phyloP scores from a whole-genome alignment of 179 eudicot genomes.

The Drosera spatulata region DNA sequence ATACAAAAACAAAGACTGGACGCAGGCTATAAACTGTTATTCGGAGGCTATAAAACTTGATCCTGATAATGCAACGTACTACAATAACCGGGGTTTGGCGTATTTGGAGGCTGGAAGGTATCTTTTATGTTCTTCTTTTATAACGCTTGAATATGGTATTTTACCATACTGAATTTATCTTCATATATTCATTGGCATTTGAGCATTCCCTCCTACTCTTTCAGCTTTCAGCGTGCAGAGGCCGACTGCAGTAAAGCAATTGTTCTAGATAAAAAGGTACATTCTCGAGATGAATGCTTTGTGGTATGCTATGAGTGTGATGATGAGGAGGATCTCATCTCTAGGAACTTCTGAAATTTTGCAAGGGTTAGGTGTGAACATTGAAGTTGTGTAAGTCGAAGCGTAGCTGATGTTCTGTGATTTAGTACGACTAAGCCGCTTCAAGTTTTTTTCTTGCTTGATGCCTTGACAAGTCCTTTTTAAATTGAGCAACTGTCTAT shows the following conservation, averaged over 20 bases:
- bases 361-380: too few species aligned
- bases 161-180: slow-evolving; percentile 3
- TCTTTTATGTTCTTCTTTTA: slow-evolving; percentile 1
- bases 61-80: slow-evolving; percentile 68
- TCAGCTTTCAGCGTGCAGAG: slow-evolving; percentile 77
- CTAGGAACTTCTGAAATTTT: too few species aligned
- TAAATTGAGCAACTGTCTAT: too few species aligned
- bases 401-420: too few species aligned
- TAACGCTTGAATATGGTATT: neutral
- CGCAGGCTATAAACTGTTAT: slow-evolving; percentile 63
- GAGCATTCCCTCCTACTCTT: slow-evolving; percentile 7
- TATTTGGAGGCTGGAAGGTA: slow-evolving; percentile 75
- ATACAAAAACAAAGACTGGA: slow-evolving; percentile 79
- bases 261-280: slow-evolving; percentile 81
- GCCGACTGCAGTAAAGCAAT: slow-evolving; percentile 78
- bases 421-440: too few species aligned
- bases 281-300: neutral
- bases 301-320: neutral
- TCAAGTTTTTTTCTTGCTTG: too few species aligned
- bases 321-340: too few species aligned
- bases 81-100: slow-evolving; percentile 83
- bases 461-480: too few species aligned
- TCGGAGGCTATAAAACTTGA: slow-evolving; percentile 83
- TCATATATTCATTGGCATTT: slow-evolving; percentile 1
- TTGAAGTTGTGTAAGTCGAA: too few species aligned